These are phyloP conservation scores for Dictyostelium citrinum DNA, from an alignment of 78 protist species.

Conservation along the genomic window DNA sequence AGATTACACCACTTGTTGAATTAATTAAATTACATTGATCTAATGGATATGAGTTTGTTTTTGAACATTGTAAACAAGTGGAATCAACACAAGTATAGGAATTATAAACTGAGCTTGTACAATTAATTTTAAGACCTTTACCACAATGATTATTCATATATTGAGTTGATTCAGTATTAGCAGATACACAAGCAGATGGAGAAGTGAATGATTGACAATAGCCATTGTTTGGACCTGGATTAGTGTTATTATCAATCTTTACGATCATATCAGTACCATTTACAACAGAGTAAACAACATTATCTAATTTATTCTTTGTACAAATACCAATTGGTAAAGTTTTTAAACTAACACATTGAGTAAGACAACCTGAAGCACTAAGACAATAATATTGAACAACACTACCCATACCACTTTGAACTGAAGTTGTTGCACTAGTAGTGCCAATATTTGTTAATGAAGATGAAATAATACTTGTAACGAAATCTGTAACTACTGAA, in stretches of 20 bases:
- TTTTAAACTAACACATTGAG: neutral
- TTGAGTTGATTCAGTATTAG: neutral
- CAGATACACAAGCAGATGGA: neutral
- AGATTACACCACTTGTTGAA: neutral
- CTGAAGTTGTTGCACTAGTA: neutral
- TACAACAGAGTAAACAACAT: neutral
- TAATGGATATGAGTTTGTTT: neutral
- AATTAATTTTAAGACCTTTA: constrained; percentile 1
- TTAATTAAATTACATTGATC: neutral
- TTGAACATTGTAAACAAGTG: neutral
- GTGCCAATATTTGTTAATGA: neutral
- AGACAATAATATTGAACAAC: neutral
- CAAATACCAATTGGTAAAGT: neutral
- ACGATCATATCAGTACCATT: neutral
- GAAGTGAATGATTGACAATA: constrained; percentile 8
- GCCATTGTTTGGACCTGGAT: neutral
- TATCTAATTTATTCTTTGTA: neutral
- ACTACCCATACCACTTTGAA: neutral
- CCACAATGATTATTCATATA: neutral
- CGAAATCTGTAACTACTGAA: neutral
- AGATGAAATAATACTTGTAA: neutral
- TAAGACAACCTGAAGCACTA: neutral
- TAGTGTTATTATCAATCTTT: neutral
- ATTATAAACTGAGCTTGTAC: neutral
- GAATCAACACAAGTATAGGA: neutral